Evolutionary conservation across 2,329 filamentous ascomycete genomes (phyloP), one percentile per base, ranked within the genome.

Genomic region (Cladophialophora chaetospira): DNA sequence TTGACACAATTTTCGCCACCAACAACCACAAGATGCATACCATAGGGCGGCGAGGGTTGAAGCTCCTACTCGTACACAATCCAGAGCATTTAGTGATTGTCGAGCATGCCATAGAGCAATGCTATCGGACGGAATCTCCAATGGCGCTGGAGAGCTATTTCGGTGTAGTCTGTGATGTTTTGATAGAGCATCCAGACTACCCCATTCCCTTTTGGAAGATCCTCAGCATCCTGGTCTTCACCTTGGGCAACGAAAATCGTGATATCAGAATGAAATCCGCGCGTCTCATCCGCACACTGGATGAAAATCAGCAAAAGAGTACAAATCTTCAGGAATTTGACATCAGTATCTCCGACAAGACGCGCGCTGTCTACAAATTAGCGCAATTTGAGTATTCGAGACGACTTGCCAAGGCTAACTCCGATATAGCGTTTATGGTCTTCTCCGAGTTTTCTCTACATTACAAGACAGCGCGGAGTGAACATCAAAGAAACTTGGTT

Each of bases 281-380:
- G 0, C 84, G 87, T 46, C 79, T 97, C 28, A 79, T 99, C 10
- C 84, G 91, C 36, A 86, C 85, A 0, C 77, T 97, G 1, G 94
- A 97, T 72, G 86, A 91, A 63, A 84, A 90, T 21, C 89, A 94
- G 63, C 84, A 87, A 62, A 88, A 89, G 63, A 94, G 85, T 63
- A 96, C 93, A 1, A 95, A 95, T 69, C 85, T 99, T 5, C 91
- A 96, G 69, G 94, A 99, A 70, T 95, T 97, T 57, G 94, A 99
- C 68, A 97, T 99, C 67, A 97, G 92, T 70, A 94, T 99, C 56
- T 95, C 93, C 0, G 95, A 99, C 74, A 97, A 97, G 74, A 99
- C 95, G 0, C 96, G 96, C 64, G 92, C 93, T 0, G 93, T 99
- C 2, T 99, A 97, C 75, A 99, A 99, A 74, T 80, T 95, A 42